A percentile compares a stretch with the other conserved stretches of the same genome.
These are phyloP conservation scores for Mucor saturninus DNA, from an alignment of 371 early-diverging fungal species.

Conservation along the genomic window DNA sequence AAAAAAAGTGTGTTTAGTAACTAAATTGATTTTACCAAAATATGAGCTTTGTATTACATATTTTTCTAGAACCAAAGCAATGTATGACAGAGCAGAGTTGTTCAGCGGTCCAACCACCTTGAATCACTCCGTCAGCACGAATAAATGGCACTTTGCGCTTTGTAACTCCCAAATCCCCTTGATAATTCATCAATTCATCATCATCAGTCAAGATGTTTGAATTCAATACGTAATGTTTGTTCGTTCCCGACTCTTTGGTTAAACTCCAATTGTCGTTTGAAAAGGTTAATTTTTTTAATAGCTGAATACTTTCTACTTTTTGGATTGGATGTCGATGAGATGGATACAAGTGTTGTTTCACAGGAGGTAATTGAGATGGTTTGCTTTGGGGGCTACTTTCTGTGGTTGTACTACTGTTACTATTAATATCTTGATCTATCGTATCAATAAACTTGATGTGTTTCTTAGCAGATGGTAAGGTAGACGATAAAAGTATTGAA, in stretches of 20 bases:
- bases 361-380: neutral
- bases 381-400: neutral
- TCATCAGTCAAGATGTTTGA: slow-evolving; percentile 8
- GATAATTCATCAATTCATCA: slow-evolving; percentile 5
- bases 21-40: too few relatives aligned
- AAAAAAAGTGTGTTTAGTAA: neutral
- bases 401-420: slow-evolving; percentile 8
- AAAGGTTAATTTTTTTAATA: slow-evolving; percentile 44
- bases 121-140: slow-evolving; percentile 57
- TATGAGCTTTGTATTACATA: slow-evolving; percentile 31
- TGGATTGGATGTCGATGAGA: slow-evolving; percentile 36
- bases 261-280: slow-evolving; percentile 43
- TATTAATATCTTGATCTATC: slow-evolving; percentile 16
- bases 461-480: slow-evolving; percentile 23
- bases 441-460: slow-evolving; percentile 43
- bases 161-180: neutral
- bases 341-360: slow-evolving; percentile 24
- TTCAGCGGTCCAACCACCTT: slow-evolving; percentile 61
- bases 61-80: slow-evolving; percentile 49
- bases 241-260: slow-evolving; percentile 7
- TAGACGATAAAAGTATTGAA: neutral
- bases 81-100: slow-evolving; percentile 55
- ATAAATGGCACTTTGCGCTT: slow-evolving; percentile 35
- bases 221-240: slow-evolving; percentile 13
- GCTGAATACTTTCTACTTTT: slow-evolving; percentile 31